Evolutionary conservation across 2,329 filamentous ascomycete genomes (phyloP), one percentile per base, ranked within the genome.

Genomic region (Epichloe aotearoae): DNA sequence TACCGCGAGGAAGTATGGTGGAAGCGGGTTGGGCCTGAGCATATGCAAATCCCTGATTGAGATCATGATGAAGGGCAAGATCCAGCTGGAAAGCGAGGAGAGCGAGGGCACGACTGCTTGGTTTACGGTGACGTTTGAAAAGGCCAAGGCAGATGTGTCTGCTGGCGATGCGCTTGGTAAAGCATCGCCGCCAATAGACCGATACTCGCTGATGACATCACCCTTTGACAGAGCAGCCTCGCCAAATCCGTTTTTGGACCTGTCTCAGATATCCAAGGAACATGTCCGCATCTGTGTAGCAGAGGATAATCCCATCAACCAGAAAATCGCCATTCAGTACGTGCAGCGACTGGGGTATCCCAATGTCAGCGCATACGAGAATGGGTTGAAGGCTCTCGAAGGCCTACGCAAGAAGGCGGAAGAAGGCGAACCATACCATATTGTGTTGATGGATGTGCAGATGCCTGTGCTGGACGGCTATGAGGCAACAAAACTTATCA

Each of bases 11-110:
- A 93, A 89, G 62, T 96, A 95, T 59, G 90, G 90, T 40, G 90
- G 90, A 42, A 95, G 88, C 57, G 90, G 90, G 23, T 80, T 96
- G 2, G 90, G 90, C 2, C 74, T 96, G 42, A 94, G 87, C 61
- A 96, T 96, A 56, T 95, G 90, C 76, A 95, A 95, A 67, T 90
- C 87, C 1, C 81, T 96, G 42, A 89, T 96, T 54, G 87, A 95
- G 68, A 88, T 86, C 19, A 90, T 95, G 67, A 90, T 96, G 79
- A 82, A 87, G 54, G 90, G 90, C 41, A 82, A 77, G 54, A 94
- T 96, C 54, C 82, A 83, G 67, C 77, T 96, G 1, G 84, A 93
- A 54, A 93, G 86, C 55, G 74, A 80, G 40, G 82, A 88, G 53
- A 82, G 81, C 8, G 70, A 79, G 6, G 86, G 86, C 14, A 91